These are phyloP conservation scores for Plasmodium gonderi DNA, from an alignment of 169 alveolate species.

Conservation along the genomic window DNA sequence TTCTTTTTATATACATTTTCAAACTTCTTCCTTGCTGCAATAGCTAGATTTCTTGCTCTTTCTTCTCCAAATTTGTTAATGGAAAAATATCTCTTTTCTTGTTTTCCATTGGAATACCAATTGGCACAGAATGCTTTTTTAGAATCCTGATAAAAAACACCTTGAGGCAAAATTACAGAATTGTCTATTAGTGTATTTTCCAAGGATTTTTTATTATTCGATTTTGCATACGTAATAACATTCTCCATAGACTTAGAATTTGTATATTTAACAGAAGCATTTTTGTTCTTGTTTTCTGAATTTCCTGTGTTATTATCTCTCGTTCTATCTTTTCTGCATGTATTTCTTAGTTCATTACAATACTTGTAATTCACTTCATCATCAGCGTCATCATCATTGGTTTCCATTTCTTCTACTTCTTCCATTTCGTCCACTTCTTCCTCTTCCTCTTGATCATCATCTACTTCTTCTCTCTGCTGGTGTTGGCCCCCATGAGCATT, in stretches of 20 bases:
- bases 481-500: neutral
- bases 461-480: too few relatives aligned
- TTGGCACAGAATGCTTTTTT: constrained; percentile 81
- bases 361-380: neutral
- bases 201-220: constrained; percentile 23
- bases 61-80: constrained; percentile 86
- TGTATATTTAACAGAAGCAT: neutral
- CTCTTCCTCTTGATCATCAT: neutral
- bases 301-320: neutral
- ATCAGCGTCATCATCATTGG: neutral
- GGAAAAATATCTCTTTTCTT: constrained; percentile 85
- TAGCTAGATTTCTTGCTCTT: constrained; percentile 84
- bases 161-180: constrained; percentile 70
- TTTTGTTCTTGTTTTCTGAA: neutral
- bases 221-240: constrained; percentile 28
- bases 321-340: neutral
- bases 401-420: neutral
- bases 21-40: constrained; percentile 81
- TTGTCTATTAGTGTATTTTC: constrained; percentile 17
- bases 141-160: constrained; percentile 73
- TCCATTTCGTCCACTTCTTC: neutral
- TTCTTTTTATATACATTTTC: constrained; percentile 58
- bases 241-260: neutral
- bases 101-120: constrained; percentile 87
- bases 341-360: neutral